These are phyloP conservation scores for Cytospora paraplurivora DNA, from an alignment of 2,329 filamentous ascomycete species.

Conservation along the genomic window DNA sequence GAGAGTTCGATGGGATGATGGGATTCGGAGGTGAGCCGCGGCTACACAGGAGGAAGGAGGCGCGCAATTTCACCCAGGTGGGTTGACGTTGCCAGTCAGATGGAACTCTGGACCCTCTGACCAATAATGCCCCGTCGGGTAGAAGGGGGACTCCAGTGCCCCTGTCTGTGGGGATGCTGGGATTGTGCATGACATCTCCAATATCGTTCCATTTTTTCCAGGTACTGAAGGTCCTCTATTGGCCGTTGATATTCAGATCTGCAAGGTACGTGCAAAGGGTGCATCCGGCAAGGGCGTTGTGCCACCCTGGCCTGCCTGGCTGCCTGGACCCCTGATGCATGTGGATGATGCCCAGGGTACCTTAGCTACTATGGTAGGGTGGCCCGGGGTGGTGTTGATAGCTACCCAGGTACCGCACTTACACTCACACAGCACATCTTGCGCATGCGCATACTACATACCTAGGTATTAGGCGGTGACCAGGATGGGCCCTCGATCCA, in stretches of 20 bases:
- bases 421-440: neutral
- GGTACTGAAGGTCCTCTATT: constrained; percentile 9
- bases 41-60: constrained; percentile 17
- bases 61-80: constrained; percentile 25
- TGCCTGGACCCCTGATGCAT: neutral
- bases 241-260: constrained; percentile 13
- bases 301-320: no score
- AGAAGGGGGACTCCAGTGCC: constrained; percentile 4
- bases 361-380: no score
- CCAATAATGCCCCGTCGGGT: constrained; percentile 14
- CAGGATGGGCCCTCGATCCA: no score
- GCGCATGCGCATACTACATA: no score
- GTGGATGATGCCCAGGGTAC: neutral
- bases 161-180: constrained; percentile 17
- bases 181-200: constrained; percentile 3
- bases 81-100: constrained; percentile 26
- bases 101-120: constrained; percentile 10
- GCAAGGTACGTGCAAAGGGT: constrained; percentile 2
- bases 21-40: constrained; percentile 12
- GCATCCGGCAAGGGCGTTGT: neutral
- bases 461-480: no score
- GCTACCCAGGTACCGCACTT: neutral
- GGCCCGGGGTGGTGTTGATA: neutral
- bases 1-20: neutral
- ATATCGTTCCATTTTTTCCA: constrained; percentile 6